A percentile compares a stretch with the other conserved stretches of the same genome.
These are phyloP conservation scores for Debaryomyces prosopidis DNA, from an alignment of 805 yeast genomes.

Conservation along the genomic window DNA sequence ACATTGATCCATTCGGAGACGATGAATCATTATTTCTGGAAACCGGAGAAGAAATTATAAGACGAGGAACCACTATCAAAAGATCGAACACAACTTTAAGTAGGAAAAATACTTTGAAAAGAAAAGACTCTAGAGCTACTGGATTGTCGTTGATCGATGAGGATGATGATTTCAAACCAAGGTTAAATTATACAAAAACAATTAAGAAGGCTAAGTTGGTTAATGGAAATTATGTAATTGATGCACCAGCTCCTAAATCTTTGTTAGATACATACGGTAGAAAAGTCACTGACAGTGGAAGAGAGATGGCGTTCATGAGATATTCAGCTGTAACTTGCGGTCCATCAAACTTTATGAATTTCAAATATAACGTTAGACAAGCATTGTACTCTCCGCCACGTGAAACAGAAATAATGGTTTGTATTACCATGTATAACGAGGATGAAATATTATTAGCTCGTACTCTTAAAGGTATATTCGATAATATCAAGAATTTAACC, in stretches of 20 bases:
- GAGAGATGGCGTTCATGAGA: slow-evolving; percentile 83
- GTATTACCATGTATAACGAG: slow-evolving; percentile 89
- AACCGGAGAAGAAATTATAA: slow-evolving; percentile 37
- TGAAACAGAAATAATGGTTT: slow-evolving; percentile 80
- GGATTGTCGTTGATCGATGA: slow-evolving; percentile 17
- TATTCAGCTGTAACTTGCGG: slow-evolving; percentile 94
- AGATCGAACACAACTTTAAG: slow-evolving; percentile 15
- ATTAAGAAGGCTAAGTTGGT: slow-evolving; percentile 43
- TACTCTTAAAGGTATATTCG: slow-evolving; percentile 88
- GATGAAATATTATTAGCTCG: slow-evolving; percentile 78
- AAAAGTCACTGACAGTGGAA: slow-evolving; percentile 34
- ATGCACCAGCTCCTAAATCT: slow-evolving; percentile 42
- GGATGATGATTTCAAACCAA: slow-evolving; percentile 40
- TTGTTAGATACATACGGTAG: slow-evolving; percentile 37
- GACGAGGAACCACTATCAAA: slow-evolving; percentile 32
- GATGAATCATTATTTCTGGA: slow-evolving; percentile 45
- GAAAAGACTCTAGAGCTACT: slow-evolving; percentile 3
- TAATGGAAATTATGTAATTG: slow-evolving; percentile 45
- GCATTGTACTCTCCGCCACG: slow-evolving; percentile 75
- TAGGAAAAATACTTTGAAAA: slow-evolving; percentile 5
- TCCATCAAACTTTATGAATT: slow-evolving; percentile 64
- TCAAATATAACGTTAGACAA: slow-evolving; percentile 81
- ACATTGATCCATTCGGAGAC: slow-evolving; percentile 44
- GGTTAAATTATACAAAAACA: slow-evolving; percentile 43
- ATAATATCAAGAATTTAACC: slow-evolving; percentile 75